Evolutionary conservation across 2,329 filamentous ascomycete species (phyloP).

Genomic region (Phialophora tarda): DNA sequence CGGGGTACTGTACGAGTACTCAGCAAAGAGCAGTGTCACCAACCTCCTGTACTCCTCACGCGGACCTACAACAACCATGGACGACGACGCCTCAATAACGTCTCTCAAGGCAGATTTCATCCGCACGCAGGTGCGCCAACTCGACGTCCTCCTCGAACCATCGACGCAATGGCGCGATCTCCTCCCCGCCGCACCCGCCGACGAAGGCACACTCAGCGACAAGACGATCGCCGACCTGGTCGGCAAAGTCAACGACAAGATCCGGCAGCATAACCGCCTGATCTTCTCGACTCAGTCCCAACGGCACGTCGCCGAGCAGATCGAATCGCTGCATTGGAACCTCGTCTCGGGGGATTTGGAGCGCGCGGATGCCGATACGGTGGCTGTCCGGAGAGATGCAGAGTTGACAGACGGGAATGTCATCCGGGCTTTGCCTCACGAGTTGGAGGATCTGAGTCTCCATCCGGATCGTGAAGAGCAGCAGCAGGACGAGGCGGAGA

Average conservation of each 20-base stretch:
- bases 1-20: too few species aligned
- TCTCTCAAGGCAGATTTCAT: conserved; percentile 60
- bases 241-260: conserved; percentile 59
- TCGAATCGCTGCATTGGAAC: conserved; percentile 62
- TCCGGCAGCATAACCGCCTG: conserved; percentile 59
- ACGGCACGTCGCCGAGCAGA: conserved; percentile 62
- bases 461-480: conserved; percentile 11
- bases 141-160: conserved; percentile 56
- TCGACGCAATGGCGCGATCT: conserved; percentile 55
- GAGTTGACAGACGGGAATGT: conserved; percentile 22
- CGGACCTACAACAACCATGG: conserved; percentile 19
- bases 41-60: not conserved
- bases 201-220: conserved; percentile 54
- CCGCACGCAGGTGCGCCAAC: conserved; percentile 57
- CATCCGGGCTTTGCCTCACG: conserved; percentile 26
- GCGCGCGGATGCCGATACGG: conserved; percentile 23
- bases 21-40: not conserved
- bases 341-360: conserved; percentile 48
- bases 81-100: conserved; percentile 50
- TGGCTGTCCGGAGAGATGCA: conserved; percentile 23
- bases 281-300: conserved; percentile 61
- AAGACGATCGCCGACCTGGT: conserved; percentile 58
- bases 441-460: conserved; percentile 23
- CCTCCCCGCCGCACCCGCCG: conserved; percentile 48
- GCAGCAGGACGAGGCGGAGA: conserved; percentile 26